Evolutionary conservation across 192 early-diverging fungal genomes (phyloP).

Genomic region (Linnemannia elongata): DNA sequence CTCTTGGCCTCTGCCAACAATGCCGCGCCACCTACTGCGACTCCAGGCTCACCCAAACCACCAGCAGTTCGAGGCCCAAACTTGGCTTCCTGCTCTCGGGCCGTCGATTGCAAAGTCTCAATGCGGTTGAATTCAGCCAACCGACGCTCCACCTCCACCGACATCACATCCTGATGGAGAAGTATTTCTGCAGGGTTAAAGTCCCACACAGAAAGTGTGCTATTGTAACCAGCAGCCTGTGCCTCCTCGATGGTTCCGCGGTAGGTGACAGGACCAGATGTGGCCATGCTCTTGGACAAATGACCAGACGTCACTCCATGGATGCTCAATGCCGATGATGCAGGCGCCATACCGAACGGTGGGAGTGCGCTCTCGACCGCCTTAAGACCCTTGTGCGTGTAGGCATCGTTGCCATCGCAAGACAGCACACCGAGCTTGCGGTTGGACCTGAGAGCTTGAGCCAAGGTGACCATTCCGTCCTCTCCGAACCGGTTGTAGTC

Average conservation of each 20-base stretch:
- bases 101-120: constrained; percentile 19
- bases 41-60: neutral
- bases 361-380: constrained; percentile 39
- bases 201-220: constrained; percentile 37
- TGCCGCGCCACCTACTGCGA: constrained; percentile 6
- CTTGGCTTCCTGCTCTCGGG: constrained; percentile 30
- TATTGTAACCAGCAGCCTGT: constrained; percentile 40
- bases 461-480: constrained; percentile 29
- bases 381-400: constrained; percentile 33
- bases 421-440: constrained; percentile 26
- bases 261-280: constrained; percentile 11
- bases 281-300: neutral
- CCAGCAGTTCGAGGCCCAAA: constrained; percentile 12
- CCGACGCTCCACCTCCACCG: constrained; percentile 27
- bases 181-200: constrained; percentile 30
- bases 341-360: neutral
- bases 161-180: constrained; percentile 28
- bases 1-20: constrained; percentile 25
- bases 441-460: constrained; percentile 29
- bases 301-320: neutral
- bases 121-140: constrained; percentile 29
- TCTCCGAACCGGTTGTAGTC: constrained; percentile 53
- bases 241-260: constrained; percentile 47
- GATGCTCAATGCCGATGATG: neutral
- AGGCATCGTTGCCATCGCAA: constrained; percentile 49